Base-by-base conservation (phyloP, 2,329 filamentous ascomycete species). In the Aureobasidium sp. region DNA sequence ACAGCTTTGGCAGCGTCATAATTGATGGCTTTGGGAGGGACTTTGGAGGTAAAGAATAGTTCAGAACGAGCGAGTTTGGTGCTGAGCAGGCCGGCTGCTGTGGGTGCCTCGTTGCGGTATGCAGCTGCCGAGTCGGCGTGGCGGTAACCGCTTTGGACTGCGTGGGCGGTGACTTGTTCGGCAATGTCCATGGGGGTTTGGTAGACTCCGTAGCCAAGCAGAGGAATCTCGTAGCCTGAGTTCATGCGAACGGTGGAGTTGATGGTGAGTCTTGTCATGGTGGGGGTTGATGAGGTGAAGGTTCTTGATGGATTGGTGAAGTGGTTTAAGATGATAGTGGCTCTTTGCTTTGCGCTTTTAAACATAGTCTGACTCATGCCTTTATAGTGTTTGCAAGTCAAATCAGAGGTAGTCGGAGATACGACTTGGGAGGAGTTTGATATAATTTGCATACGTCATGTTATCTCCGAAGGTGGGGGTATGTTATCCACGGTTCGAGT, bases 1-100 rank as follows among this genome's bases (percentile, higher is more conserved):
- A 90, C 86, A 20, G 83, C 82, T 76, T 89, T 90, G 27, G 91
- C 86, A 66, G 82, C 85, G 18, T 90, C 85, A 73, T 95, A 96
- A 68, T 84, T 84, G 73, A 88, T 82, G 3, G 74, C 69, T 16
- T 74, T 78, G 2, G 82, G 79, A 5, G 85, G 85, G 10, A 90
- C 68, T 73, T 91, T 91, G 67, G 84, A 88, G 9, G 88, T 90
- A 75, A 88, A 90, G 79, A 90, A 91, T 64, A 90, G 79, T 42
- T 87, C 76, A 29, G 82, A 81, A 10, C 89, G 84, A 16, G 85
- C 82, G 55, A 90, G 72, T 2, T 80, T 79, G 9, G 85, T 84
- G 62, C 81, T 80, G 1, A 80, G 75, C 67, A 90, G 86, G 13
- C 86, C 88, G 16, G 79, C 75, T 1, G 81, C 83, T 59, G 84